Base-by-base conservation (phyloP, 2,329 filamentous ascomycete genomes). In the Coniochaeta sp. region DNA sequence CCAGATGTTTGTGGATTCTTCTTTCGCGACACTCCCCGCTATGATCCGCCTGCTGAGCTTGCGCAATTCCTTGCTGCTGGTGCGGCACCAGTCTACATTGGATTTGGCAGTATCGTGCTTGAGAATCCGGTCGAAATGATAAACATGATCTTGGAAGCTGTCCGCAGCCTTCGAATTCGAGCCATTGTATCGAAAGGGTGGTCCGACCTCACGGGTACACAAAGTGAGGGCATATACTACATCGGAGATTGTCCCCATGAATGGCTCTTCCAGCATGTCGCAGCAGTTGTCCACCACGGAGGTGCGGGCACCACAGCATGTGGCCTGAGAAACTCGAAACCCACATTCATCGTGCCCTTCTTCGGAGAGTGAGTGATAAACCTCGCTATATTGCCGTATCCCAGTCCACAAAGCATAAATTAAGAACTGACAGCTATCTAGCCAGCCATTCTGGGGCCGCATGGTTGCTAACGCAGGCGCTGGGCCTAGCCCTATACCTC, bases 221-320 rank as follows among this genome's bases (percentile, higher is more conserved):
- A 91, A 2, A 85, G 86, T 3, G n/a, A n/a, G n/a, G n/a, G n/a
- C n/a, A 85, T 96, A 1, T 91, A 89, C 69, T 90, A 96, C 85
- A 79, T 96, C 38, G 91, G 89, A 11, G 95, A 93, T 67, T 86
- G 87, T 50, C 91, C 91, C 1, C 92, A 96, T 63, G 92, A 96
- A 73, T 96, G 91, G 91, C 76, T 96, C 0, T 96, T 96, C 72
- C 81, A 90, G 64, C 86, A 82, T 38, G 90, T 96, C 1, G 89
- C 89, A 0, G 87, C 85, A 50, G 91, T 96, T 1, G 89, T 93
- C 6, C 92, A 96, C 69, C 91, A 96, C 64, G 92, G 91, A 22
- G 91, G 92, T 61, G 91, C 91, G 11, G 91, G 91, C 19, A 96
- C 91, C 3, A 96, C 91, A 1, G 91, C 91, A 1, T 90, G 90